Evolutionary conservation across 2,329 filamentous ascomycete species (phyloP).

Genomic region (Graphilbum fragrans): DNA sequence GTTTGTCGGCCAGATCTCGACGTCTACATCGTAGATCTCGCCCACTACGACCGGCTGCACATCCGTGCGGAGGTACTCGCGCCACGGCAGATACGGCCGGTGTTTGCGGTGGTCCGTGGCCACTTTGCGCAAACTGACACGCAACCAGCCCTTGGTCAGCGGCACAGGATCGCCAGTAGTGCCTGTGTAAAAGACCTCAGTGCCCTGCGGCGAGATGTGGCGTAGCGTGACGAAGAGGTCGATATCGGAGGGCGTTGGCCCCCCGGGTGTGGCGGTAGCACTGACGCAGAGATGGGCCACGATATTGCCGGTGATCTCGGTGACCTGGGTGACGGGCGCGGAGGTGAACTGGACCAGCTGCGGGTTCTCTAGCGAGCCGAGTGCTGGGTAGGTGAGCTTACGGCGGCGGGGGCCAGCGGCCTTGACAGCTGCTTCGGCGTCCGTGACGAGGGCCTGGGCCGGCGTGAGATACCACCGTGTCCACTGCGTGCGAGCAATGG

Average conservation of each 20-base stretch:
- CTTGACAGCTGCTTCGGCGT: constrained; percentile 16
- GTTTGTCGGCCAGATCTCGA: constrained; percentile 55
- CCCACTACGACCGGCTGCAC: constrained; percentile 39
- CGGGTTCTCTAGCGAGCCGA: constrained; percentile 41
- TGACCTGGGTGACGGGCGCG: constrained; percentile 44
- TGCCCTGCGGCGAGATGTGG: constrained; percentile 38
- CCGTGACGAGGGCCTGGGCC: constrained; percentile 22
- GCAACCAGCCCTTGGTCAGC: constrained; percentile 52
- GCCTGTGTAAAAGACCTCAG: constrained; percentile 52
- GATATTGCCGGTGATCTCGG: constrained; percentile 58
- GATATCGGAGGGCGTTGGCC: constrained; percentile 33
- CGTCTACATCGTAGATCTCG: constrained; percentile 45
- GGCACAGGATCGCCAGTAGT: constrained; percentile 53
- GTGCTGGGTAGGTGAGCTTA: constrained; percentile 41
- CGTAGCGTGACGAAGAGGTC: constrained; percentile 53
- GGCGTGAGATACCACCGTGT: constrained; percentile 47
- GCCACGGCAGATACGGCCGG: constrained; percentile 39
- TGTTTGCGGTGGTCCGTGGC: constrained; percentile 37
- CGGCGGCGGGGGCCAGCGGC: neutral
- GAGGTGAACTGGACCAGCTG: constrained; percentile 43
- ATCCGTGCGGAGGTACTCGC: constrained; percentile 46
- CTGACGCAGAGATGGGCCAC: constrained; percentile 43
- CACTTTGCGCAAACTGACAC: constrained; percentile 42
- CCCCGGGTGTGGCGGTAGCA: constrained; percentile 43
- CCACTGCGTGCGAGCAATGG: constrained; percentile 52